These are phyloP conservation scores for Gossypium trilobum DNA, from an alignment of 441 rosid species.

Conservation along the genomic window DNA sequence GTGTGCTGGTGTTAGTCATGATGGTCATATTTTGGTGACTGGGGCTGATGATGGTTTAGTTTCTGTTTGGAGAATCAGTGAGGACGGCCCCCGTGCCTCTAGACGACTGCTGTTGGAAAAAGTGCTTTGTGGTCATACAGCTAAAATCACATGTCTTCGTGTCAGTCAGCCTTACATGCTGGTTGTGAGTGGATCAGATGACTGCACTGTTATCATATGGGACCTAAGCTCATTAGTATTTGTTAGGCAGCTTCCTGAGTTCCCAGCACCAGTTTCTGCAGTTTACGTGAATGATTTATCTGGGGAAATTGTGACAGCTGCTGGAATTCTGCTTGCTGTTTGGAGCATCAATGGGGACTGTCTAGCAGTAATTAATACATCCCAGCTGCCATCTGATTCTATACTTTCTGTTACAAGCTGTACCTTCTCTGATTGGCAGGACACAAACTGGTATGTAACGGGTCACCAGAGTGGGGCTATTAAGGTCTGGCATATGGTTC, in stretches of 20 bases:
- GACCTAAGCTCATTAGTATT: slow-evolving; percentile 86
- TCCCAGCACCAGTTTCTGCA: slow-evolving; percentile 79
- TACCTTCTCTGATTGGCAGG: slow-evolving; percentile 87
- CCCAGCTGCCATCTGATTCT: slow-evolving; percentile 95
- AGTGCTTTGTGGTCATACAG: slow-evolving; percentile 76
- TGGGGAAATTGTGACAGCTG: slow-evolving; percentile 91
- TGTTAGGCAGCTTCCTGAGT: slow-evolving; percentile 82
- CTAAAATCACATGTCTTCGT: slow-evolving; percentile 75
- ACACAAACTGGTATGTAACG: slow-evolving; percentile 85
- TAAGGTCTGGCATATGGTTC: slow-evolving; percentile 94
- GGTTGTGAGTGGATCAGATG: slow-evolving; percentile 92
- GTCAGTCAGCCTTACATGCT: slow-evolving; percentile 98
- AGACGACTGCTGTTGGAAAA: slow-evolving; percentile 61
- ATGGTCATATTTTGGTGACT: slow-evolving; percentile 81
- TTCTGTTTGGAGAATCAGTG: slow-evolving; percentile 83
- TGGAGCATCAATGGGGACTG: slow-evolving; percentile 99
- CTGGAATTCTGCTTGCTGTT: slow-evolving; percentile 89
- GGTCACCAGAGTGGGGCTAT: slow-evolving; percentile 99
- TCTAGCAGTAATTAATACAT: slow-evolving; percentile 81
- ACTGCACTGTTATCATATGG: slow-evolving; percentile 87
- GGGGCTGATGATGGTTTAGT: slow-evolving; percentile 94
- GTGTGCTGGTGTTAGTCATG: slow-evolving; percentile 83
- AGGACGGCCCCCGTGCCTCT: slow-evolving; percentile 50
- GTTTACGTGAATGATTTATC: slow-evolving; percentile 84
- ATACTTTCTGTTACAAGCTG: slow-evolving; percentile 80